These are phyloP conservation scores for Rhodamnia argentea DNA, from an alignment of 345 rosid species.

Conservation along the genomic window DNA sequence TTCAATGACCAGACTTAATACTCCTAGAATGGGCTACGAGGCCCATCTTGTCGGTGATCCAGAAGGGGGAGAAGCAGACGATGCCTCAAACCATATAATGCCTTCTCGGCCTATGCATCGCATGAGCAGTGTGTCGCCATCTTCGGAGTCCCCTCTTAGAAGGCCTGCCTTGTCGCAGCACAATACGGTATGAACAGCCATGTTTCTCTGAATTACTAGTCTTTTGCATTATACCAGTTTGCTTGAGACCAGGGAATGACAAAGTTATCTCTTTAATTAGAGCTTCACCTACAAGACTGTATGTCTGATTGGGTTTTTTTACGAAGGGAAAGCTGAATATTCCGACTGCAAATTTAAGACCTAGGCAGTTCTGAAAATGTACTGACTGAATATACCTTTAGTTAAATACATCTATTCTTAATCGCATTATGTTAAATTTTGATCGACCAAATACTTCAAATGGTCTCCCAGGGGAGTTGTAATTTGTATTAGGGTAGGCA, in stretches of 20 bases:
- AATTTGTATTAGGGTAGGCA: neutral
- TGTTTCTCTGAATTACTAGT: neutral
- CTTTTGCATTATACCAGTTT: neutral
- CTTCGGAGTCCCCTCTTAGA: conserved; percentile 80
- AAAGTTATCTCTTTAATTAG: neutral
- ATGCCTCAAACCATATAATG: conserved; percentile 39
- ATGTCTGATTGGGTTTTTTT: neutral
- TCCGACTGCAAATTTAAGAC: neutral
- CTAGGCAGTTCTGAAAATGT: neutral
- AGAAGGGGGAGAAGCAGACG: conserved; percentile 75
- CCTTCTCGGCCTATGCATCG: conserved; percentile 46
- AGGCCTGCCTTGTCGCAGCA: conserved; percentile 49
- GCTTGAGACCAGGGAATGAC: neutral
- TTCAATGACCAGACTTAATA: conserved; percentile 37
- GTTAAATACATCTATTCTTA: neutral
- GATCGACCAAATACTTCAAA: neutral
- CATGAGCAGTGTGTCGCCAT: conserved; percentile 78
- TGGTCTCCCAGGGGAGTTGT: neutral
- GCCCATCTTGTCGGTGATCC: conserved; percentile 44
- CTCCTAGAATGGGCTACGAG: conserved; percentile 53
- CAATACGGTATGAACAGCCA: conserved; percentile 32
- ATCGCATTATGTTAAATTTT: neutral
- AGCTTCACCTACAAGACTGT: neutral
- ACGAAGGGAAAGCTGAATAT: neutral
- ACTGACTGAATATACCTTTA: neutral